Base-by-base conservation (phyloP, 495 filamentous ascomycete species). In the Xylaria longipes region DNA sequence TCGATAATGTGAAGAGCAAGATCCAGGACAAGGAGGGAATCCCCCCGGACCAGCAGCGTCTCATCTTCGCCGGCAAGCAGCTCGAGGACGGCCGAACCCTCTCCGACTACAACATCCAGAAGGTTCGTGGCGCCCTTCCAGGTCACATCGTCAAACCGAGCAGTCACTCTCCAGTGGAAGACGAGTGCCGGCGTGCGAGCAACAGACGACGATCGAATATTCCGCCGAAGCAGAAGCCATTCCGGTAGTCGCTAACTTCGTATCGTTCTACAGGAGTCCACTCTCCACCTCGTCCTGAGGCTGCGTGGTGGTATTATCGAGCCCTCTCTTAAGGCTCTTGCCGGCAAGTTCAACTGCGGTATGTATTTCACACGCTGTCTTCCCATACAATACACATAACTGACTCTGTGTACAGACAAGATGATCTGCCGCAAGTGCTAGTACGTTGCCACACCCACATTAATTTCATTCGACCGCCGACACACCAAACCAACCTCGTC, bases 371-470 rank as follows among this genome's bases (percentile, higher is more conserved):
- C 31, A 54, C n/a, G n/a, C n/a, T 14, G 9, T n/a, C 27, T 12
- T 60, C 27, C 6, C 41, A 50, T 52, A 35, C 8, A 41, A 48
- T 29, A 17, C 29, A 5, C 0, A 27, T 46, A 14, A 31, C 62
- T 71, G 29, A 71, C 46, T 39, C 0, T 20, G 3, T 8, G 20
- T 35, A 48, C 15, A 71, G 69, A 99, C 73, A 99, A 99, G 92
- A 93, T 93, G 90, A 97, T 99, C 86, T 99, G 96, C 92, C 95
- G 96, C 87, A 98, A 99, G 91, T 99, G 95, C 91, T 98, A 97
- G 93, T 94, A 88, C 76, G 91, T 90, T 62, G 27, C 58, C 63
- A 48, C 63, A 48, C 56, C 50, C 50, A 50, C 50, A 20, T 11
- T 27, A n/a, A 33, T 46, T 29, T 31, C n/a, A 33, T 1, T 22